Conservation (phyloP, 2,329 filamentous ascomycete species). For the Stagonosporopsis vannaccii region DNA sequence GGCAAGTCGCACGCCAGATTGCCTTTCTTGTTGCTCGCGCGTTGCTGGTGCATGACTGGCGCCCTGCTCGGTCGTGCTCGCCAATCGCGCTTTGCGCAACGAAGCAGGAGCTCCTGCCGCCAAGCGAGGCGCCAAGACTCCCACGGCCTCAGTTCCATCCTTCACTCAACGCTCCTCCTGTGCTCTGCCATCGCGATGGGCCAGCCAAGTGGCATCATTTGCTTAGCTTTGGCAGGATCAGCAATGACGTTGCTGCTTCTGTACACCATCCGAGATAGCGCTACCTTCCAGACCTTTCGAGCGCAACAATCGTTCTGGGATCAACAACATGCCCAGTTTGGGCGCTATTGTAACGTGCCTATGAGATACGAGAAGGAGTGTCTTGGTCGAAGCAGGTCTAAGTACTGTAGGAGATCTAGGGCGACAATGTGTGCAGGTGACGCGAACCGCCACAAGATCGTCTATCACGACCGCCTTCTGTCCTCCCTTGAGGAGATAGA, state of each 20-base stretch:
- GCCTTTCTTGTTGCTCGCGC: too few relatives aligned
- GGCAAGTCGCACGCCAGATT: not conserved
- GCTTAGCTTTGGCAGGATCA: conserved; percentile 12
- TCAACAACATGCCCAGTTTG: not conserved
- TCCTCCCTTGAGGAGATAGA: not conserved
- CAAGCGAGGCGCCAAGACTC: conserved; percentile 7
- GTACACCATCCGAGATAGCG: not conserved
- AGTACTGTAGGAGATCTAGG: not conserved
- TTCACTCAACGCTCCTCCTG: not conserved
- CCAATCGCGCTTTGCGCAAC: conserved; percentile 6
- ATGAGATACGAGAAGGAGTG: not conserved
- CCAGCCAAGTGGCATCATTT: conserved; percentile 10
- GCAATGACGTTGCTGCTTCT: conserved; percentile 7
- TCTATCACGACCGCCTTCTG: not conserved
- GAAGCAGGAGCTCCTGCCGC: not conserved
- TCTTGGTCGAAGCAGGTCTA: conserved; percentile 1
- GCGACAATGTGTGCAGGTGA: not conserved
- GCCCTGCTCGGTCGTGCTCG: not conserved
- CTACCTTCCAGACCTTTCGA: not conserved
- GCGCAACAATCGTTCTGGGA: not conserved
- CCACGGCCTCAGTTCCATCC: not conserved
- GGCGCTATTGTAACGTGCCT: not conserved
- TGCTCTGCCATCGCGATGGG: conserved; percentile 3
- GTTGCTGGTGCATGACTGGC: not conserved
- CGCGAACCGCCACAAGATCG: not conserved